Base-by-base conservation (phyloP, 768 basidiomycete genomes). In the Tylopilus plumbeoviolaceoides region DNA sequence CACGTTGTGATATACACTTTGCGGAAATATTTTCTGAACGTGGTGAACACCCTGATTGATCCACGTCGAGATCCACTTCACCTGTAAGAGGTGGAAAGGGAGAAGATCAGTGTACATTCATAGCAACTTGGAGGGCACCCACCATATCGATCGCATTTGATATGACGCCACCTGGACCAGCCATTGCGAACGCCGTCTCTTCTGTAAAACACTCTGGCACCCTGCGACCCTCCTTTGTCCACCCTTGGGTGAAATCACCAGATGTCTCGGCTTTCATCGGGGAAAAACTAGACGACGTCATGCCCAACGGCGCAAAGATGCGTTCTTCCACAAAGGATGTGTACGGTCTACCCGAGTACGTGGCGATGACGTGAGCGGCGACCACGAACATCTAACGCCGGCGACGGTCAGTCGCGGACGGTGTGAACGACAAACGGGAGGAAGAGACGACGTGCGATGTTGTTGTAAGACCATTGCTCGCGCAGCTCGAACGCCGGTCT, bases 151-250 rank as follows among this genome's bases (percentile, higher is more conserved):
- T 51, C 0, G 66, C 68, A 23, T 55, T 75, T 30, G 77, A 74
- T 27, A 77, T 74, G n/a, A 79, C 40, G 1, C 76, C 78, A 2
- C 73, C 75, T 0, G 76, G 53, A 6, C 76, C 77, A 5, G 74
- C 71, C 14, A 60, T 56, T 15, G 68, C 27, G 0, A 63, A 58
- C 7, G 51, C 59, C 6, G 31, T 51, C 0, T 67, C 57, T 44
- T 72, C 70, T 1, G 53, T 55, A 17, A 72, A 64, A 56, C 63
- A 68, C 28, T 60, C 36, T 2, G 74, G 72, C 0, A 76, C 61
- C 20, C 67, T 55, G 20, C 73, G 57, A 1, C 73, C 71, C 14
- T 52, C 55, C n/a, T 31, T 44, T 2, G 66, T 61, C 72, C 71
- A 75, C 3, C 63, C 60, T 39, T 72, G 71, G 1, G 66, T 70